Conservation (phyloP, 805 yeast species). For the Spathaspora passalidarum region DNA sequence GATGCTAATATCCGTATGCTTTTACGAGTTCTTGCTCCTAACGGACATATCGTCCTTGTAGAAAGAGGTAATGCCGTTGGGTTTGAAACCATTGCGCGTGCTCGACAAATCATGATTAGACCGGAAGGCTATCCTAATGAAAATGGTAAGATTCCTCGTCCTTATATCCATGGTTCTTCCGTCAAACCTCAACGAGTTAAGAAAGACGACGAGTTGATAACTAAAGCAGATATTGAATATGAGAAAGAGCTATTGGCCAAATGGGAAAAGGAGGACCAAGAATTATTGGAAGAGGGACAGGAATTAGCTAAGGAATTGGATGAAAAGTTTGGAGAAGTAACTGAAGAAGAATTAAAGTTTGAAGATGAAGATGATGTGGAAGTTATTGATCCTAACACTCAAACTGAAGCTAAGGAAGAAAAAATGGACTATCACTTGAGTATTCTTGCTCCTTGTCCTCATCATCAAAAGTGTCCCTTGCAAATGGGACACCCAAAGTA, state of each 20-base stretch:
- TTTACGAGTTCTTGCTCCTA: constrained; percentile 63
- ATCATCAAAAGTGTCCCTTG: constrained; percentile 82
- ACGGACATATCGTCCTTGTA: constrained; percentile 73
- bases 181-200: constrained; percentile 37
- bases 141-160: constrained; percentile 65
- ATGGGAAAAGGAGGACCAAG: constrained; percentile 20
- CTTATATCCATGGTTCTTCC: constrained; percentile 54
- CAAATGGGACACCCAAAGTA: constrained; percentile 73
- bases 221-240: constrained; percentile 31
- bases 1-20: constrained; percentile 63
- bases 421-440: constrained; percentile 51
- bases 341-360: constrained; percentile 44
- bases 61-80: constrained; percentile 92
- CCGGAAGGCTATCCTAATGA: constrained; percentile 65
- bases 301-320: constrained; percentile 30
- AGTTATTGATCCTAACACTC: constrained; percentile 17
- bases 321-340: constrained; percentile 40
- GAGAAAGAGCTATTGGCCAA: constrained; percentile 29
- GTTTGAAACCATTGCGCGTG: constrained; percentile 83
- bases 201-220: constrained; percentile 33
- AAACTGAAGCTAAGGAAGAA: constrained; percentile 12
- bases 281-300: constrained; percentile 15
- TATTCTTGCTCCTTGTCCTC: constrained; percentile 87
- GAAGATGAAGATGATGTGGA: constrained; percentile 42
- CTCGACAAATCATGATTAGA: constrained; percentile 85